These are phyloP conservation scores for Colletotrichum spinosum DNA, from an alignment of 2,329 filamentous ascomycete species.

Conservation along the genomic window DNA sequence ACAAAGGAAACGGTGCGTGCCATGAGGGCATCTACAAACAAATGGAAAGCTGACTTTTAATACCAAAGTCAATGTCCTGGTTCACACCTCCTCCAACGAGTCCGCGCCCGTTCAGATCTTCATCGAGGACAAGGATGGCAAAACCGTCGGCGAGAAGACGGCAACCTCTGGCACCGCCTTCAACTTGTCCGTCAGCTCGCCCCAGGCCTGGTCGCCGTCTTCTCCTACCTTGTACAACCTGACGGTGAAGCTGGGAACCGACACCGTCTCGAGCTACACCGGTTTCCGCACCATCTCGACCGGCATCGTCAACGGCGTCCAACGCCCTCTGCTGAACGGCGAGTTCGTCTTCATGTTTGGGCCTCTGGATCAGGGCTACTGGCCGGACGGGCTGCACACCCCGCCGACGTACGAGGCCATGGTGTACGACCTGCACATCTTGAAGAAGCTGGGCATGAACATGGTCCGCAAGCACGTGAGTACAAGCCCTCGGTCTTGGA, in stretches of 20 bases:
- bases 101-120: slow-evolving; percentile 50
- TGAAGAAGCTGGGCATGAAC: slow-evolving; percentile 77
- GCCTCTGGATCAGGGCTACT: slow-evolving; percentile 77
- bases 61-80: slow-evolving; percentile 64
- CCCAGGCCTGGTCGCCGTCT: slow-evolving; percentile 73
- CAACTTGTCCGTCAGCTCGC: slow-evolving; percentile 64
- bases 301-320: slow-evolving; percentile 67
- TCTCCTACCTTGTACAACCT: slow-evolving; percentile 74
- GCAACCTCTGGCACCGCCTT: slow-evolving; percentile 63
- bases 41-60: not conserved
- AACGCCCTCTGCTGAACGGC: slow-evolving; percentile 75
- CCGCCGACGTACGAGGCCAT: slow-evolving; percentile 76
- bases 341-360: slow-evolving; percentile 76
- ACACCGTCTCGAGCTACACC: slow-evolving; percentile 72
- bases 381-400: slow-evolving; percentile 76
- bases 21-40: not conserved
- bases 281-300: slow-evolving; percentile 74
- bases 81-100: slow-evolving; percentile 57
- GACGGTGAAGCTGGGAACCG: slow-evolving; percentile 62
- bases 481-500: slow-evolving; percentile 1
- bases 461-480: slow-evolving; percentile 77
- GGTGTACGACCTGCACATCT: slow-evolving; percentile 71
- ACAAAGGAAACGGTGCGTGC: slow-evolving; percentile 61
- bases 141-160: slow-evolving; percentile 55
- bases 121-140: slow-evolving; percentile 50